phyloP scores from a whole-genome alignment of 495 filamentous ascomycete genomes.

The Hypoxylon fragiforme region DNA sequence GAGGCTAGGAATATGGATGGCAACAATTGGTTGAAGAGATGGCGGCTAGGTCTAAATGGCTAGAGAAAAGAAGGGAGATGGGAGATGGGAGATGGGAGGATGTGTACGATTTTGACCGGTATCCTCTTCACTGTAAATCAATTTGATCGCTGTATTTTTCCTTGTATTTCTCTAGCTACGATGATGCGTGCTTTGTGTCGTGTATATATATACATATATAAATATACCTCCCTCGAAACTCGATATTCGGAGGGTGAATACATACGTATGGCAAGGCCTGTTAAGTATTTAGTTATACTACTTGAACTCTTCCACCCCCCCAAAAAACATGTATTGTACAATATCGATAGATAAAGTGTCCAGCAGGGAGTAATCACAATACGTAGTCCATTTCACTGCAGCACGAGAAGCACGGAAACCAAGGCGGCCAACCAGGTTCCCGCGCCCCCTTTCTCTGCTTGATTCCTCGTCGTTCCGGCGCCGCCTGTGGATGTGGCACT shows the following conservation, averaged over 20 bases:
- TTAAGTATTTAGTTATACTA: no score
- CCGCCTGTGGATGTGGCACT: neutral
- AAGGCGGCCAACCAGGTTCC: neutral
- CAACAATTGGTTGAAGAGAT: constrained; percentile 26
- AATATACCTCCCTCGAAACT: no score
- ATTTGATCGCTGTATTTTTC: constrained; percentile 18
- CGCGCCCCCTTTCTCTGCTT: neutral
- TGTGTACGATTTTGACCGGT: constrained; percentile 33
- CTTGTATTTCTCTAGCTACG: neutral
- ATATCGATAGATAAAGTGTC: no score
- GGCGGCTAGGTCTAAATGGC: constrained; percentile 7
- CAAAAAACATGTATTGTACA: no score
- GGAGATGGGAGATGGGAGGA: no score
- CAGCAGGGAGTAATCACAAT: no score
- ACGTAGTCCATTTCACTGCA: neutral
- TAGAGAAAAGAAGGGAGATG: no score
- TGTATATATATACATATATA: neutral
- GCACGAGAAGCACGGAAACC: neutral
- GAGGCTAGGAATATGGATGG: constrained; percentile 28
- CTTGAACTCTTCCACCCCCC: no score
- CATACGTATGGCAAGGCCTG: no score
- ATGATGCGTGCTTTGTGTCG: neutral
- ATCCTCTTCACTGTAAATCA: constrained; percentile 30
- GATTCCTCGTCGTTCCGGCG: neutral
- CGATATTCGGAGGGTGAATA: no score